Base-by-base conservation (phyloP, 176 grass and related monocot species). In the sorghum (Sorghum bicolor) region DNA sequence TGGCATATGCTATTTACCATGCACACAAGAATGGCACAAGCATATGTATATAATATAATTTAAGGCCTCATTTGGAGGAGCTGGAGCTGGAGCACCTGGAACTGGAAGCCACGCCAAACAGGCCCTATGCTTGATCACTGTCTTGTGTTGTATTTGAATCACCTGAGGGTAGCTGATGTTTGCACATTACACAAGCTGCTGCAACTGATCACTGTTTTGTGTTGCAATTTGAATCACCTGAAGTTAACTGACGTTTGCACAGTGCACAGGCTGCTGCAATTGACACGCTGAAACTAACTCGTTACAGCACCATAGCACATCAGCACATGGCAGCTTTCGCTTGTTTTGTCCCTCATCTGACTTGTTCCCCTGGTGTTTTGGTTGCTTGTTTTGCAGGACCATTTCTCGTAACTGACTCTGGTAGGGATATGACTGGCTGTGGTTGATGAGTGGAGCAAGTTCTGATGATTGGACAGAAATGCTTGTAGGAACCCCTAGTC, bases 381-480 rank as follows among this genome's bases (percentile, higher is more conserved):
- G 38, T 72, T 86, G 38, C 13, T 28, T 26, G 79, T 9, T 63
- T 72, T 72, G 75, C 67, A 86, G 84, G 53, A 79, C 43, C 39
- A 22, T 79, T 62, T 19, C 5, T n/a, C n/a, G 14, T n/a, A 37
- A 55, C 57, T 83, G 71, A 63, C 38, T 20, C 12, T 4, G 33
- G 65, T 17, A 24, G 25, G 30, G 34, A 34, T 64, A 75, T 68
- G 65, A 31, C 82, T 57, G 16, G 26, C 63, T 77, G 82, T 67
- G 15, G 36, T n/a, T 76, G 82, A 84, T 57, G 40, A 37, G 72
- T 55, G 82, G 47, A 77, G 32, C 63, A 50, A 80, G 16, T 55
- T 69, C 9, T 68, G 73, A 84, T 40, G 65, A 37, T 20, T n/a
- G 64, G 30, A 76, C 10, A 75, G 60, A 58, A n/a, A 77, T 48